A percentile compares a stretch with the other conserved stretches of the same genome.
Evolutionary conservation across 2,329 filamentous ascomycete species (phyloP).

Genomic region (Amphichorda felina): DNA sequence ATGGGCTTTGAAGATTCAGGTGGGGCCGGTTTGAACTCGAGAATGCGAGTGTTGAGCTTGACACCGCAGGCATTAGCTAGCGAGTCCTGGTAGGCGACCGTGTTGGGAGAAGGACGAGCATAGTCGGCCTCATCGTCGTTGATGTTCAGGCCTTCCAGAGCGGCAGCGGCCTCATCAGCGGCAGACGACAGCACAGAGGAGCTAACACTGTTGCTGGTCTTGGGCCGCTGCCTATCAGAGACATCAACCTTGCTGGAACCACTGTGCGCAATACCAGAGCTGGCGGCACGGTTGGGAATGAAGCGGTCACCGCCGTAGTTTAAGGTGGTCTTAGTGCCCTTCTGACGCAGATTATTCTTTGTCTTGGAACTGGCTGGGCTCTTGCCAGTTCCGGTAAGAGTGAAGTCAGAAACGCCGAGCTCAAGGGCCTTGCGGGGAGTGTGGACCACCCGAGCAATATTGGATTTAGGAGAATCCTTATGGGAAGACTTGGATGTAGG

Average conservation of each 20-base stretch:
- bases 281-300: slow-evolving; percentile 86
- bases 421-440: slow-evolving; percentile 78
- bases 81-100: slow-evolving; percentile 83
- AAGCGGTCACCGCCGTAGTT: slow-evolving; percentile 82
- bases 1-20: slow-evolving; percentile 98
- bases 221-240: slow-evolving; percentile 59
- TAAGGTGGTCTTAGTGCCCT: slow-evolving; percentile 65
- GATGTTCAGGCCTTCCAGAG: slow-evolving; percentile 69
- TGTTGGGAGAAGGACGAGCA: slow-evolving; percentile 73
- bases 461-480: slow-evolving; percentile 90
- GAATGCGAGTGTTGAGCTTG: slow-evolving; percentile 85
- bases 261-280: slow-evolving; percentile 73
- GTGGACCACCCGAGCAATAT: slow-evolving; percentile 65
- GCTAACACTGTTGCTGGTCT: slow-evolving; percentile 47
- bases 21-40: slow-evolving; percentile 96
- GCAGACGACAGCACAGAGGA: slow-evolving; percentile 69
- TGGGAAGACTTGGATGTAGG: slow-evolving; percentile 43
- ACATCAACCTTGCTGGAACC: slow-evolving; percentile 74
- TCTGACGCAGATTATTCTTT: slow-evolving; percentile 43
- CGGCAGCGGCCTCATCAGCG: slow-evolving; percentile 67
- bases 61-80: slow-evolving; percentile 87
- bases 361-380: slow-evolving; percentile 46
- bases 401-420: slow-evolving; percentile 85
- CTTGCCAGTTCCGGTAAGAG: slow-evolving; percentile 67
- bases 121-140: slow-evolving; percentile 63